These are phyloP conservation scores for Stromatinia cepivora DNA, from an alignment of 2,329 filamentous ascomycete species.

Conservation along the genomic window DNA sequence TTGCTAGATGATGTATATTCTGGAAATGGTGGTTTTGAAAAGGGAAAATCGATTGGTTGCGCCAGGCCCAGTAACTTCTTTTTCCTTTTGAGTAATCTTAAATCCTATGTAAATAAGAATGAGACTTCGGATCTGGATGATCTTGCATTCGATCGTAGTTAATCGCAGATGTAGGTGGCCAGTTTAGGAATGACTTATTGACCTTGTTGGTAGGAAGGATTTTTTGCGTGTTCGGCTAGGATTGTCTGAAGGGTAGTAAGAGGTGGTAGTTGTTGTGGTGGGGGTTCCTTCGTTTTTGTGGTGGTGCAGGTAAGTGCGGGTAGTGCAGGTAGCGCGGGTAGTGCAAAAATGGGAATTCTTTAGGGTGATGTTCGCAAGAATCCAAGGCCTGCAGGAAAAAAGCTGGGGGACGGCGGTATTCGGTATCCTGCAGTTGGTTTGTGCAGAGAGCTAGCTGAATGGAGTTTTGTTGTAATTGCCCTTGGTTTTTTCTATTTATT, in stretches of 20 bases:
- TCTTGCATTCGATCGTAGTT: constrained; percentile 21
- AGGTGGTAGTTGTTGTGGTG: not conserved
- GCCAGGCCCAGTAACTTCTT: not conserved
- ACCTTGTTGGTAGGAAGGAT: not conserved
- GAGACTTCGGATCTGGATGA: constrained; percentile 18
- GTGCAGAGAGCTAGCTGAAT: not conserved
- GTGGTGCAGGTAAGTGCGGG: not conserved
- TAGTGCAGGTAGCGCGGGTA: not conserved
- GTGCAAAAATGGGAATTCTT: not conserved
- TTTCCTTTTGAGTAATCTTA: not conserved
- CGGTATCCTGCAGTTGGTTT: not conserved
- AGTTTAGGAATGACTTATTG: not conserved
- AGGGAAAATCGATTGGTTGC: constrained; percentile 4
- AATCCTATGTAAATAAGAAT: not conserved
- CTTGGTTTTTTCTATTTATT: not conserved
- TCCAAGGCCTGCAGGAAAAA: not conserved
- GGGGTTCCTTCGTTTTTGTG: not conserved
- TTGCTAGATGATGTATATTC: not conserved
- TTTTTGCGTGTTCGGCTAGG: not conserved
- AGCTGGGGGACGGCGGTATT: not conserved
- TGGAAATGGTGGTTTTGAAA: not conserved
- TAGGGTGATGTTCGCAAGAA: not conserved
- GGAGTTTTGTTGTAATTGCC: not conserved
- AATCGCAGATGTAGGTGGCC: constrained; percentile 8
- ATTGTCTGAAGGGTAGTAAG: not conserved